Evolutionary conservation across 2,329 filamentous ascomycete species (phyloP).

Genomic region (Colletotrichum sp.): DNA sequence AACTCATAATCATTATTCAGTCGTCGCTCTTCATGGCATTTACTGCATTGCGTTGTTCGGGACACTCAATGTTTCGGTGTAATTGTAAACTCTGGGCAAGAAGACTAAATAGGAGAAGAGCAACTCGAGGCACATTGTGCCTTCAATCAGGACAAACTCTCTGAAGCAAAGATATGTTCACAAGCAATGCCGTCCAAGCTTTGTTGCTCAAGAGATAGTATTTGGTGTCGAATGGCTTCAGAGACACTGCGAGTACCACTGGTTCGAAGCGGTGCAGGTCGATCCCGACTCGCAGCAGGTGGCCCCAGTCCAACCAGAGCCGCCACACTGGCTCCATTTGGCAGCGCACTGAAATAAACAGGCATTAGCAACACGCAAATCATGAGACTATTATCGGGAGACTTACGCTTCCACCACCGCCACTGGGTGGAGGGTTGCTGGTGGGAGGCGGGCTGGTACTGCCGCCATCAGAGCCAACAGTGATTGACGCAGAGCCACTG

Average conservation of each 20-base stretch:
- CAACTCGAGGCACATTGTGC: rapidly evolving
- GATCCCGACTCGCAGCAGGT: conserved; percentile 27
- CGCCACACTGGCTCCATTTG: conserved; percentile 26
- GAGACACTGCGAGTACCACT: conserved; percentile 29
- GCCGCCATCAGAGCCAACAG: conserved; percentile 3
- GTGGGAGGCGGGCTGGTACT: conserved; percentile 3
- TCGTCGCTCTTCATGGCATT: too few relatives aligned
- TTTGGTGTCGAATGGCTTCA: too few relatives aligned
- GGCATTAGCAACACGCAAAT: rapidly evolving
- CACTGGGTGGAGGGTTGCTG: neutral
- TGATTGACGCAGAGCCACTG: conserved; percentile 30
- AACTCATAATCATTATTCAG: too few relatives aligned
- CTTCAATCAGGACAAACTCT: too few relatives aligned
- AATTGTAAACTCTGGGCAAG: neutral
- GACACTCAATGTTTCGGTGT: neutral
- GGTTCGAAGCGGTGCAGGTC: conserved; percentile 25
- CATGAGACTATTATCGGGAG: rapidly evolving
- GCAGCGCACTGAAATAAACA: conserved; percentile 16
- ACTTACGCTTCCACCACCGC: conserved; percentile 3
- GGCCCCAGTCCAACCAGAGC: conserved; percentile 27
- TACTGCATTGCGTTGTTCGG: too few relatives aligned
- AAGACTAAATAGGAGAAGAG: neutral
- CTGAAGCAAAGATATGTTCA: too few relatives aligned
- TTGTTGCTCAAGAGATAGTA: too few relatives aligned
- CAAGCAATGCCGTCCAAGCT: too few relatives aligned